A percentile compares a stretch with the other conserved stretches of the same genome.
phyloP scores from a whole-genome alignment of 495 filamentous ascomycete genomes.

The Penicillium cataractarum region DNA sequence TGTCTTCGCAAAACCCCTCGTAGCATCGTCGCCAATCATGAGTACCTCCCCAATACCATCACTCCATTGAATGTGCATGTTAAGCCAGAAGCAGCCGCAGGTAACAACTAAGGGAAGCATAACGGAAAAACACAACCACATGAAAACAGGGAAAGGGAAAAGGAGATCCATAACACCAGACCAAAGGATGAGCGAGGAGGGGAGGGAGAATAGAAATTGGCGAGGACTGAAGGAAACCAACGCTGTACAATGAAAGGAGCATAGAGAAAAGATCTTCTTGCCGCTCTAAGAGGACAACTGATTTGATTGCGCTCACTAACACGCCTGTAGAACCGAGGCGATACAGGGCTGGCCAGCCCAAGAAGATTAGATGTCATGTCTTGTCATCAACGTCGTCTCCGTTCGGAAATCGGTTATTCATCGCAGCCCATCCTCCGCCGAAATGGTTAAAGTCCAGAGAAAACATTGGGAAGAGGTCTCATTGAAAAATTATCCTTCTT shows the following conservation, averaged over 20 bases:
- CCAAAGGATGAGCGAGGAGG: conserved; percentile 16
- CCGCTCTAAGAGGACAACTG: conserved; percentile 32
- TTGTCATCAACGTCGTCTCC: conserved; percentile 41
- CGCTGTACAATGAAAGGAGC: conserved; percentile 33
- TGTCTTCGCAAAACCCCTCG: conserved; percentile 15
- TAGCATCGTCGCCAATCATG: conserved; percentile 17
- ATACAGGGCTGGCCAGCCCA: conserved; percentile 24
- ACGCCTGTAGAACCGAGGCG: conserved; percentile 30
- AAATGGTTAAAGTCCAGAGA: conserved; percentile 14
- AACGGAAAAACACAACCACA: conserved; percentile 7
- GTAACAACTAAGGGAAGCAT: conserved; percentile 7
- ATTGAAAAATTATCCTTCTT: conserved; percentile 24
- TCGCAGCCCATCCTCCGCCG: conserved; percentile 20
- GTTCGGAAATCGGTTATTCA: conserved; percentile 29
- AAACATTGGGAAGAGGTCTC: conserved; percentile 18
- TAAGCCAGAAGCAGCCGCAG: conserved; percentile 7
- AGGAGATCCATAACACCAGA: conserved; percentile 31
- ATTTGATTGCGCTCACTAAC: conserved; percentile 37
- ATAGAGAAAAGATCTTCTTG: conserved; percentile 16
- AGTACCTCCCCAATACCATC: conserved; percentile 14
- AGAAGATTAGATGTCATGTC: conserved; percentile 37
- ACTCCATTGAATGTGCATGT: conserved; percentile 22
- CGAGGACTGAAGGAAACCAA: conserved; percentile 23
- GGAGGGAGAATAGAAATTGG: conserved; percentile 14
- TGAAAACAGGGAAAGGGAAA: neutral